Base-by-base conservation (phyloP, 192 early-diverging fungal genomes). In the Rhizoclosmatium globosum region DNA sequence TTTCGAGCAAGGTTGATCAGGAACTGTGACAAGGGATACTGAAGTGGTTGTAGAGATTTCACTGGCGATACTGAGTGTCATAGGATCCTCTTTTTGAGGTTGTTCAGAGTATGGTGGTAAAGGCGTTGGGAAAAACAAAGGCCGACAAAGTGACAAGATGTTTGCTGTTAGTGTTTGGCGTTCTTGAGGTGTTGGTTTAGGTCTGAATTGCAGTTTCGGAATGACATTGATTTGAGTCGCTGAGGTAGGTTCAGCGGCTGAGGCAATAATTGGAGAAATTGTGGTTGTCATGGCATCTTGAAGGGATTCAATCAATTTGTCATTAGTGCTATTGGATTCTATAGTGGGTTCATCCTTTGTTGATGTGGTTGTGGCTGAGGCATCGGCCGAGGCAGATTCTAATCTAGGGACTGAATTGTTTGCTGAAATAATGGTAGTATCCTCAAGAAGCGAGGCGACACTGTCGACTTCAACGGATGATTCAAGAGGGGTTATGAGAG, bases 71-170 rank as follows among this genome's bases (percentile, higher is more conserved):
- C 23, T 41, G 17, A 39, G 42, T 68, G 39, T 44, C 17, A 42
- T 68, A 1, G 21, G 31, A 46, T 38, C 43, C n/a, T 43, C 31
- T 68, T 9, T 19, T 44, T 68, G 67, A 11, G 21, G 11, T 64
- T 41, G 23, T 64, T 21, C 7, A 9, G 61, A 38, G 11, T 11
- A 46, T 59, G 56, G 17, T 7, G 56, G 17, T 13, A 9, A 1
- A 41, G 57, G 7, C 31, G 46, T 19, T 7, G 74, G 74, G 60
- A 76, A 76, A 67, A 76, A 76, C 7, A 76, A 38, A 3, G 74
- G 74, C 13, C 74, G 74, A 47, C 74, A 76, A 66, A n/a, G 64
- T 17, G 64, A 61, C 74, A 61, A 58, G 15, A 42, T 64, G 44
- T 17, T 47, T 19, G 11, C 7, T 23, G 74, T 76, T 47, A 67